Conservation (phyloP, 257 asterid genomes). For the Buddleja alternifolia region DNA sequence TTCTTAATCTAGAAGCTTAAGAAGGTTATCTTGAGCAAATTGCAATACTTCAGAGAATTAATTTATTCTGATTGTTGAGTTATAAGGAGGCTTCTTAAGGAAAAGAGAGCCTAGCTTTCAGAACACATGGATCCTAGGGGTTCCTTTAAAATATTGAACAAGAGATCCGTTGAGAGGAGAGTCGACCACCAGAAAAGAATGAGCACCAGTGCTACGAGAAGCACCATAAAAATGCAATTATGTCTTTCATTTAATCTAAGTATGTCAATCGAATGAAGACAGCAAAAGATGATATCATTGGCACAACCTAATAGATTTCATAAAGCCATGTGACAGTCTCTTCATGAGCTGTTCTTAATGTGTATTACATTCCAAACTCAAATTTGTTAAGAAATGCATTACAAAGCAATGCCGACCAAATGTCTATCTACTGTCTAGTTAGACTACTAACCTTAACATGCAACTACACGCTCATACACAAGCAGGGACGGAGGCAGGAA, state of each 20-base stretch:
- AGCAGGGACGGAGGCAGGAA: no score
- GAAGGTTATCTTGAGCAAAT: background rate
- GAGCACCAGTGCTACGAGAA: background rate
- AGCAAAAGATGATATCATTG: background rate
- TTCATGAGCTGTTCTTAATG: slow-evolving; percentile 13
- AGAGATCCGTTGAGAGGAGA: background rate
- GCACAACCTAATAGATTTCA: background rate
- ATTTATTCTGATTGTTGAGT: background rate
- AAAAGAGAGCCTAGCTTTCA: background rate
- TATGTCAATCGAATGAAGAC: no score
- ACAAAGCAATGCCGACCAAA: background rate
- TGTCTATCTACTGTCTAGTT: background rate
- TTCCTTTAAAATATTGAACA: background rate
- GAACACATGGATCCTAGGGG: background rate
- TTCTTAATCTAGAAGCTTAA: background rate
- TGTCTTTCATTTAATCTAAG: background rate
- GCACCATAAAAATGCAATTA: background rate
- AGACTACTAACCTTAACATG: background rate
- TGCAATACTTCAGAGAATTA: background rate
- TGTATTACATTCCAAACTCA: slow-evolving; percentile 8
- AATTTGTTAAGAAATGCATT: background rate
- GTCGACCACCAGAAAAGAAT: background rate
- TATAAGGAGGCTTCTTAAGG: background rate
- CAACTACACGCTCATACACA: slow-evolving; percentile 2
- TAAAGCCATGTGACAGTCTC: background rate